Conservation (phyloP, 208 protist species). For the Crithidia brevicula region DNA sequence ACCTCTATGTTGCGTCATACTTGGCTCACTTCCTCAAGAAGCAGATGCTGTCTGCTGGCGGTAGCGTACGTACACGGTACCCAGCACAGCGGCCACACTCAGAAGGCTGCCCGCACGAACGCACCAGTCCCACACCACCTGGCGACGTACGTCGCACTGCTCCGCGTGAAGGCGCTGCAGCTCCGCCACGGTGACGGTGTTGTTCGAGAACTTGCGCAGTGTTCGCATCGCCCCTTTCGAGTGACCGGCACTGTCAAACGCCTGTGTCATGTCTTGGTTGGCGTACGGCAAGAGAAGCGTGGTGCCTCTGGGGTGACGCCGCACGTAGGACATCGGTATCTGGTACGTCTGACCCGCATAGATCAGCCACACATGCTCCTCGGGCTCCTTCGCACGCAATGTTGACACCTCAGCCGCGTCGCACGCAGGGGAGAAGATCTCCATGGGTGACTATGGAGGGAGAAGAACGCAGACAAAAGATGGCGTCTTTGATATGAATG, state of each 20-base stretch:
- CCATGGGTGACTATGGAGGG: too few relatives aligned
- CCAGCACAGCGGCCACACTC: conserved; percentile 20
- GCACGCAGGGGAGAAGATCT: too few relatives aligned
- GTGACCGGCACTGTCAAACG: conserved; percentile 5
- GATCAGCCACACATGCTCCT: conserved; percentile 13
- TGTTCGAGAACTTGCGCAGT: conserved; percentile 18
- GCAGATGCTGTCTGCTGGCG: neutral
- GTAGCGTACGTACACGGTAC: conserved; percentile 13
- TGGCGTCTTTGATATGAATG: too few relatives aligned
- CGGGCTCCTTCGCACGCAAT: too few relatives aligned
- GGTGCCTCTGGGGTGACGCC: conserved; percentile 28
- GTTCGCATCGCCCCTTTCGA: neutral
- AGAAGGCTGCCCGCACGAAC: conserved; percentile 18
- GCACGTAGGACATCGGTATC: conserved; percentile 31
- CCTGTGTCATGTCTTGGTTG: conserved; percentile 34
- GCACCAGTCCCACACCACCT: conserved; percentile 22
- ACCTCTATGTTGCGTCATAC: too few relatives aligned
- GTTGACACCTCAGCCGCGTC: too few relatives aligned
- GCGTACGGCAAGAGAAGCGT: conserved; percentile 30
- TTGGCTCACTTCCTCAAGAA: too few relatives aligned
- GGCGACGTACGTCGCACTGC: conserved; percentile 1
- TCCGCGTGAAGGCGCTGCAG: conserved; percentile 7
- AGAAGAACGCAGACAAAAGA: too few relatives aligned
- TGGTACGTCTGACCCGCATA: conserved; percentile 27
- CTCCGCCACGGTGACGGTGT: conserved; percentile 16